phyloP scores from a whole-genome alignment of 306 rosid species.

The Datisca glomerata region DNA sequence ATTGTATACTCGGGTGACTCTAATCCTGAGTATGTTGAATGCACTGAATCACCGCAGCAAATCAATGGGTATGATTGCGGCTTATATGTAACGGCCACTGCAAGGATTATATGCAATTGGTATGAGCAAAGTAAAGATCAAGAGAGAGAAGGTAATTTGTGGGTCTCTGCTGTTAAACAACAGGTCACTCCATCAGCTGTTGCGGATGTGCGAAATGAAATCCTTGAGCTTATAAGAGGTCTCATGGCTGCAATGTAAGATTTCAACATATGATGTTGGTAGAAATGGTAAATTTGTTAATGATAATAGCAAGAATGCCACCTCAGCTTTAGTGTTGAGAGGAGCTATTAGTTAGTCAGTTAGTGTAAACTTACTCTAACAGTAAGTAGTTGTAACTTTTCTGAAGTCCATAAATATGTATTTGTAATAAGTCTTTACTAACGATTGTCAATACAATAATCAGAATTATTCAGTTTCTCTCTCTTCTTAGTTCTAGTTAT shows the following conservation, averaged over 20 bases:
- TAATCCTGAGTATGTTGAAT: slow-evolving; percentile 31
- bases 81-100: slow-evolving; percentile 57
- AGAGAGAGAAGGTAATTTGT: slow-evolving; percentile 22
- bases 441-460: no score
- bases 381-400: no score
- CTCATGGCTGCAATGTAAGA: slow-evolving; percentile 38
- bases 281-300: no score
- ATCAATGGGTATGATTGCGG: slow-evolving; percentile 82
- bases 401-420: no score
- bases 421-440: no score
- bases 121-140: slow-evolving; percentile 16
- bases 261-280: no score
- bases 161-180: slow-evolving; percentile 53
- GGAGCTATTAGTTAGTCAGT: no score
- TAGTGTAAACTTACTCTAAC: no score
- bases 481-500: no score
- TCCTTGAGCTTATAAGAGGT: slow-evolving; percentile 42
- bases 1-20: slow-evolving; percentile 27
- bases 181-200: slow-evolving; percentile 45
- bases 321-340: no score
- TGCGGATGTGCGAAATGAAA: slow-evolving; percentile 45
- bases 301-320: no score
- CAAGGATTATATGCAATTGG: slow-evolving; percentile 61
- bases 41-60: slow-evolving; percentile 51
- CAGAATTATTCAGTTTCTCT: no score